Percentiles rank a stretch among this genome's conserved stretches.
Conservation (phyloP, 2,329 filamentous ascomycete species). For the Apiospora marii region DNA sequence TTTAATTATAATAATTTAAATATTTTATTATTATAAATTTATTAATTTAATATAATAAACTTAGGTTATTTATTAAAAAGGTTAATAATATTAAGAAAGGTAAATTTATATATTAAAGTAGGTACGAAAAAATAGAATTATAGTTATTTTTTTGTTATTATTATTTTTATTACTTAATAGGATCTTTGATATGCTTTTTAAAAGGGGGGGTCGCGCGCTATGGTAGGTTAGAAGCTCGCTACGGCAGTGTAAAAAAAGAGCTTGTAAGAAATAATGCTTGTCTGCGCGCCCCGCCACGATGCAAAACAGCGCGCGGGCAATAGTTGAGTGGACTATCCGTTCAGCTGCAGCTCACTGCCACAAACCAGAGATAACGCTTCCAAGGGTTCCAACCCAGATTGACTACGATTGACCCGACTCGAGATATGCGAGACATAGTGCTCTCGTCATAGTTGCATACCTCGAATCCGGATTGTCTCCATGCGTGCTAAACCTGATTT, state of each 20-base stretch:
- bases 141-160: too few relatives aligned
- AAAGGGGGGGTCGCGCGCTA: too few relatives aligned
- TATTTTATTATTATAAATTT: too few relatives aligned
- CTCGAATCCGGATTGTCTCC: not conserved
- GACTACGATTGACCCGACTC: not conserved
- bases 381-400: not conserved
- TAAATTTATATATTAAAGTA: too few relatives aligned
- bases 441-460: not conserved
- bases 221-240: not conserved
- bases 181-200: too few relatives aligned
- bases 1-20: too few relatives aligned
- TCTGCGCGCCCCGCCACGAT: not conserved
- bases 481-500: not conserved
- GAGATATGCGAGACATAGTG: slow-evolving; percentile 8
- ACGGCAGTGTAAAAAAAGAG: slow-evolving; percentile 5
- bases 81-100: too few relatives aligned
- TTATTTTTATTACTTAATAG: too few relatives aligned
- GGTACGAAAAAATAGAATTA: too few relatives aligned
- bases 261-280: not conserved
- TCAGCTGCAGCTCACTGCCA: slow-evolving; percentile 15
- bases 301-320: not conserved
- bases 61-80: too few relatives aligned
- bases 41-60: too few relatives aligned
- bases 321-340: not conserved
- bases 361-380: not conserved